Percentiles rank a stretch among this genome's conserved stretches.
Conservation (phyloP, 768 basidiomycete genomes). For the Gymnopilus dilepis region DNA sequence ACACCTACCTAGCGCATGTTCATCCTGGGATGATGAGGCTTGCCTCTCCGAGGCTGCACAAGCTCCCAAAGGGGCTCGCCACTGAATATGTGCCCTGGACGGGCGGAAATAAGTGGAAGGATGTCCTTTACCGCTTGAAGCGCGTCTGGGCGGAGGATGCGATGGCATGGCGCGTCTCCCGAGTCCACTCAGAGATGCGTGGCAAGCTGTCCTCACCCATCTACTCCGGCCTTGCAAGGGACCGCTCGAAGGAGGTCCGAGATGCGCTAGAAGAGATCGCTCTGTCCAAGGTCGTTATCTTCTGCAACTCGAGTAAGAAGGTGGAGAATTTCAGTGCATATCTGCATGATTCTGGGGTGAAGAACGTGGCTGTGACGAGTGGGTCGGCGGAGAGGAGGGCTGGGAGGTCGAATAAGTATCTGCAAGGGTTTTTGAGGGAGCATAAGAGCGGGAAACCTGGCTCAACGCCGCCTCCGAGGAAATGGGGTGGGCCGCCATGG, state of each 20-base stretch:
- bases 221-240: neutral
- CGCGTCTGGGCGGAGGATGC: slow-evolving; percentile 78
- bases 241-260: slow-evolving; percentile 4
- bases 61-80: slow-evolving; percentile 69
- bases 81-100: slow-evolving; percentile 79
- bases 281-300: slow-evolving; percentile 77
- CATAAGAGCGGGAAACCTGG: neutral
- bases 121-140: slow-evolving; percentile 77
- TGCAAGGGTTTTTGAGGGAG: slow-evolving; percentile 69
- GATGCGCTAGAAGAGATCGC: slow-evolving; percentile 27
- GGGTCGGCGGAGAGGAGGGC: slow-evolving; percentile 61
- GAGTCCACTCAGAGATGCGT: neutral
- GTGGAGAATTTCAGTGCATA: slow-evolving; percentile 66
- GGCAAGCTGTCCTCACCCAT: neutral
- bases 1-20: slow-evolving; percentile 61
- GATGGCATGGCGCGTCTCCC: slow-evolving; percentile 17
- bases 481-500: neutral
- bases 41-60: slow-evolving; percentile 81
- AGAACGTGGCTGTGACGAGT: slow-evolving; percentile 69
- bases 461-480: neutral
- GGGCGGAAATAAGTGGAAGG: slow-evolving; percentile 80
- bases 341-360: slow-evolving; percentile 64
- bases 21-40: slow-evolving; percentile 75
- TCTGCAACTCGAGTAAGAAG: slow-evolving; percentile 78
- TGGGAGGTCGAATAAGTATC: slow-evolving; percentile 74